Conservation (phyloP, 225 moss, liverwort and hornwort species). For the Physcomitrellopsis africana region DNA sequence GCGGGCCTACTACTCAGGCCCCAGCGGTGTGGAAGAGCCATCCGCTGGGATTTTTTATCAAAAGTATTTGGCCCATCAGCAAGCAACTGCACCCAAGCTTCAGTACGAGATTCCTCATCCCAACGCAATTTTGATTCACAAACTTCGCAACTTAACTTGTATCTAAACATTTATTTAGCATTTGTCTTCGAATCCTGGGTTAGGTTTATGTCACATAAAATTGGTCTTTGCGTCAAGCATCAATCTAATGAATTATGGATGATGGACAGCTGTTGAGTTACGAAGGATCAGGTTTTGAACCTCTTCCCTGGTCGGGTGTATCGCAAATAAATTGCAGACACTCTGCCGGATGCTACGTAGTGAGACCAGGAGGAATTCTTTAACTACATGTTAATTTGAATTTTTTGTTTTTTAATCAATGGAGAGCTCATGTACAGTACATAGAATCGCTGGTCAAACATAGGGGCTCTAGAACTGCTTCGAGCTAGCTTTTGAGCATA, state of each 20-base stretch:
- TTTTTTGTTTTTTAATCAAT: not conserved
- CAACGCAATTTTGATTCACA: slow-evolving; percentile 26
- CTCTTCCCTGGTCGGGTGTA: slow-evolving; percentile 15
- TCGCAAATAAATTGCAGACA: not conserved
- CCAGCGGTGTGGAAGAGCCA: slow-evolving; percentile 75
- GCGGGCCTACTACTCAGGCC: slow-evolving; percentile 80
- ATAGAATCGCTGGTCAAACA: too few relatives aligned
- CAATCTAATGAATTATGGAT: slow-evolving; percentile 18
- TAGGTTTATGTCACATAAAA: not conserved
- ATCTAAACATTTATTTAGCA: slow-evolving; percentile 15
- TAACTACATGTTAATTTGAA: not conserved
- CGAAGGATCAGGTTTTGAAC: slow-evolving; percentile 4
- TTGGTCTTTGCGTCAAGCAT: slow-evolving; percentile 15
- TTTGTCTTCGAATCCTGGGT: slow-evolving; percentile 12
- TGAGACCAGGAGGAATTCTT: not conserved
- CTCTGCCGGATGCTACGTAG: not conserved
- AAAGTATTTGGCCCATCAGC: slow-evolving; percentile 55
- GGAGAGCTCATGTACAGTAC: not conserved
- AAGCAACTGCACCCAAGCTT: slow-evolving; percentile 33
- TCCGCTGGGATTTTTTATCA: slow-evolving; percentile 75
- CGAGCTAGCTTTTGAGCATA: not conserved
- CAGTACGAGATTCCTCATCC: slow-evolving; percentile 55
- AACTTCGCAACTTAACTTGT: slow-evolving; percentile 18
- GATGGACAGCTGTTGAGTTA: not conserved
- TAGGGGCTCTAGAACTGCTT: not conserved